These are phyloP conservation scores for Pichia phayaonensis DNA, from an alignment of 805 yeast species.

Conservation along the genomic window DNA sequence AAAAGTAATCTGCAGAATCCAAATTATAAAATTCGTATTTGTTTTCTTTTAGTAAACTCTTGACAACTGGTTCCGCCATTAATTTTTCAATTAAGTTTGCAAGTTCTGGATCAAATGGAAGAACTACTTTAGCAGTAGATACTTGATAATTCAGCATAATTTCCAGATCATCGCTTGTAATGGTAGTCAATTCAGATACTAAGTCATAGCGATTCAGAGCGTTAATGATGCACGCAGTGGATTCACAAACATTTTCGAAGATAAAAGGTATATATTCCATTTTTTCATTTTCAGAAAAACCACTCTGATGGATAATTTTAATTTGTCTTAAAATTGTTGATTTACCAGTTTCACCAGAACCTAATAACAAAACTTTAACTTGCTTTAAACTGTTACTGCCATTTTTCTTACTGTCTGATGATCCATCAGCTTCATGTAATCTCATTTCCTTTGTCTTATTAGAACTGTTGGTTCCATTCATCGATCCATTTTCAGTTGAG, in stretches of 20 bases:
- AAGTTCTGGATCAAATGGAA: conserved; percentile 40
- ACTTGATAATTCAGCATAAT: conserved; percentile 39
- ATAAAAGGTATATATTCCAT: conserved; percentile 72
- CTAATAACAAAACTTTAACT: conserved; percentile 67
- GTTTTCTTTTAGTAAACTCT: conserved; percentile 46
- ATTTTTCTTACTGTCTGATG: neutral
- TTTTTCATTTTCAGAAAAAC: conserved; percentile 64
- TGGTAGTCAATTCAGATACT: conserved; percentile 27
- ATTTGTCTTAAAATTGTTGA: conserved; percentile 77
- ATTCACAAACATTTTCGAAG: conserved; percentile 67
- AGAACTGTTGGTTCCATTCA: no score
- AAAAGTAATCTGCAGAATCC: conserved; percentile 79
- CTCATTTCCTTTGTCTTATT: no score
- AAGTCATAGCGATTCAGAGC: conserved; percentile 52
- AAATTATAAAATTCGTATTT: conserved; percentile 70
- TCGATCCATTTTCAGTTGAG: neutral
- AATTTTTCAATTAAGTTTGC: conserved; percentile 43
- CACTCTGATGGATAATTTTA: conserved; percentile 68
- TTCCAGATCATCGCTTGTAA: conserved; percentile 34
- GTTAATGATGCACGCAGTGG: conserved; percentile 61
- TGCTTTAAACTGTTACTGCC: conserved; percentile 29
- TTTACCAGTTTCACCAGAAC: conserved; percentile 86
- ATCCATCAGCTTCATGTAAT: neutral
- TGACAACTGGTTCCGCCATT: conserved; percentile 53
- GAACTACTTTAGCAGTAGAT: conserved; percentile 44